Base-by-base conservation (phyloP, 2,329 filamentous ascomycete species). In the Colletotrichum musicola region DNA sequence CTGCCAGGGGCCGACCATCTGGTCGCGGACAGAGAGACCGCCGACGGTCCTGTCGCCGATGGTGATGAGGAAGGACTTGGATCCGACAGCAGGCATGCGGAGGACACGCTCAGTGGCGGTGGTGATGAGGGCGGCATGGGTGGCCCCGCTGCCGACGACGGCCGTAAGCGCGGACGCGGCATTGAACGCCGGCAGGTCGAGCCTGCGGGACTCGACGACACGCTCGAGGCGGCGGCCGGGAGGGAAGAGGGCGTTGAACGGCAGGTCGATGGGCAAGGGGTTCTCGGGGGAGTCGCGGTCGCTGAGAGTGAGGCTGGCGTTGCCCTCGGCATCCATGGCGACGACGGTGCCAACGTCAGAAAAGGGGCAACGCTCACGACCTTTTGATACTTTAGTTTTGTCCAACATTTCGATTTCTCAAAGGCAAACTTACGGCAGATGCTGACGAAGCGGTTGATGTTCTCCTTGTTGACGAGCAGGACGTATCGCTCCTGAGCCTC, bases 401-500 rank as follows among this genome's bases (percentile, higher is more conserved):
- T n/a, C 25, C 22, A 44, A 30, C 7, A 18, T 5, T 2, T 35
- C n/a, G n/a, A 10, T 25, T 22, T 25, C n/a, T 42, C 18, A 38
- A 51, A 59, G 13, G 71, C 9, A n/a, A 20, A 81, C 83, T 76
- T 81, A 82, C 83, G 83, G 77, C 88, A 90, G 65, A 91, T 91
- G 77, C 83, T 89, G 51, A 84, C 83, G 75, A 91, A 99, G 85
- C 81, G 90, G 74, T 95, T 94, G 75, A 98, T 88, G 61, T 90
- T 87, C 20, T 96, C 91, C 59, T 89, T 88, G 69, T 95, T 94
- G 71, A 99, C 90, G 9, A 97, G 90, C 74, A 99, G 84, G 7
- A 99, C 96, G 75, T 99, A 99, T 78, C 96, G 88, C 81, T 99
- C 96, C 78, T 99, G 96, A 0, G 96, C 94, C 79, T 98, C 95